phyloP scores from a whole-genome alignment of 257 asterid species.

The Lantana camara region DNA sequence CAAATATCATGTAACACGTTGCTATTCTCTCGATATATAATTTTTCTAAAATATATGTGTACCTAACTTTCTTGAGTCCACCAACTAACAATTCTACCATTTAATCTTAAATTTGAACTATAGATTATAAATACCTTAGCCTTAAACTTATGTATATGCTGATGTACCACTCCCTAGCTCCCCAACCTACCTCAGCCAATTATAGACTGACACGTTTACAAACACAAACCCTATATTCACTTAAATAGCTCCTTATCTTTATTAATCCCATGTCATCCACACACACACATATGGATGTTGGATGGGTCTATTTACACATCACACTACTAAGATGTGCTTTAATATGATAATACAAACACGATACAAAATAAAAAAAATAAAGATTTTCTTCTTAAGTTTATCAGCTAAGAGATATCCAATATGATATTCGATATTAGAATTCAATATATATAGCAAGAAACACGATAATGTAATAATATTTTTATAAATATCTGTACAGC shows the following conservation, averaged over 20 bases:
- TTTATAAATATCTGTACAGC: too few species aligned
- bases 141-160: not conserved
- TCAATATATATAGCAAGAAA: too few species aligned
- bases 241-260: conserved; percentile 5
- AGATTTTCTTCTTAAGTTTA: too few species aligned
- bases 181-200: not conserved
- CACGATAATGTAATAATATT: too few species aligned
- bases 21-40: not conserved
- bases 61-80: conserved; percentile 22
- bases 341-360: too few species aligned
- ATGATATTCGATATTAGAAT: too few species aligned
- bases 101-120: not conserved
- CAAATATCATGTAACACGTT: conserved; percentile 7
- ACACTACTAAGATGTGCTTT: too few species aligned
- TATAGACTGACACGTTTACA: not conserved
- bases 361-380: too few species aligned
- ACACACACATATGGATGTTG: too few species aligned
- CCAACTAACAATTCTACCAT: conserved; percentile 1
- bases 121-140: too few species aligned
- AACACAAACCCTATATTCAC: not conserved
- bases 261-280: conserved; percentile 15
- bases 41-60: not conserved
- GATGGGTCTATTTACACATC: too few species aligned
- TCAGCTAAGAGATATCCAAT: too few species aligned
- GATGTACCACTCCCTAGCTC: not conserved